Base-by-base conservation (phyloP, 2,329 filamentous ascomycete species). In the Fusarium buharicum region DNA sequence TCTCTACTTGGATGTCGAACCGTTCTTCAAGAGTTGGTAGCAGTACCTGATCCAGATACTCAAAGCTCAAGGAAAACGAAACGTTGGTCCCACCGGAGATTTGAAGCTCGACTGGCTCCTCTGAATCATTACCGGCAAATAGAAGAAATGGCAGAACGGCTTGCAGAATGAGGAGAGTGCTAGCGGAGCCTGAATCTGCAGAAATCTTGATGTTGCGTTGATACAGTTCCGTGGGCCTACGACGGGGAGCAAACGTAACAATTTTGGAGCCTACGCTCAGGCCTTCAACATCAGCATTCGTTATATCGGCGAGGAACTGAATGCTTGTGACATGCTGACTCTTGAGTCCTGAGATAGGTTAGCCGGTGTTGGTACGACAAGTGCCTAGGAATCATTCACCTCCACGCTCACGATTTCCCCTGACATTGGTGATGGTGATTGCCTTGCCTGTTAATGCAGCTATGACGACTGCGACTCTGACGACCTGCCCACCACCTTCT, bases 1-100 rank as follows among this genome's bases (percentile, higher is more conserved):
- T 70, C 55, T 82, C 77, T 4, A 85, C 76, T 1, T 54, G 50
- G 36, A 87, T 72, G 2, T 79, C 78, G 50, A 87, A 86, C 4
- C 77, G 76, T 3, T 77, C 74, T 66, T 84, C 76, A 1, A 89
- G 73, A 1, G 78, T 75, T 3, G 86, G 86, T 28, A 87, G 73
- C 1, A 89, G 76, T 1, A 88, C 82, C 66, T 88, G 86, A 66
- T 86, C 84, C 4, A 88, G 73, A 66, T 88, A 89, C 66, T 89
- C 86, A 55, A 79, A 87, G n/a, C 81, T 85, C 1, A 80, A 76
- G 1, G 85, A 86, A 67, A 80, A 86, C 10, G 78, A 75, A 3
- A 84, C 81, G 61, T 89, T 88, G 1, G 86, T 88, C 14, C 86
- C 86, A 6, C 86, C 86, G 2, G 79, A 77, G 7, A 89, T 80